These are phyloP conservation scores for Neurospora tetraspora DNA, from an alignment of 495 filamentous ascomycete species.

Conservation along the genomic window DNA sequence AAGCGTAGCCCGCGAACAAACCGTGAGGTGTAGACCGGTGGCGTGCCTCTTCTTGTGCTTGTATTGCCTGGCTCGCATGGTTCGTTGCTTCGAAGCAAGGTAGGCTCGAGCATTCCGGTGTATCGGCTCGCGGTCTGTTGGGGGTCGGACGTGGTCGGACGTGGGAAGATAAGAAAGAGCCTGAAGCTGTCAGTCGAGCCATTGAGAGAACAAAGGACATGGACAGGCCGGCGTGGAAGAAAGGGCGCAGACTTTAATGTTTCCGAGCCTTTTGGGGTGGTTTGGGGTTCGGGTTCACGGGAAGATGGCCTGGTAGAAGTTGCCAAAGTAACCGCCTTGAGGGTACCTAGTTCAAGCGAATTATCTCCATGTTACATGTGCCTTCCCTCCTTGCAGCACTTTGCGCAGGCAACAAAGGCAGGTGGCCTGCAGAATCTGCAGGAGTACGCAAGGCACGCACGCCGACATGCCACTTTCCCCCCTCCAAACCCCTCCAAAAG, in stretches of 20 bases:
- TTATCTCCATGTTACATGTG: not conserved
- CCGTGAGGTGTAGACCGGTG: not conserved
- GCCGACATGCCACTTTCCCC: not conserved
- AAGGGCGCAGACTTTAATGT: not conserved
- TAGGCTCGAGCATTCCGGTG: not conserved
- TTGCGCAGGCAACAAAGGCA: not conserved
- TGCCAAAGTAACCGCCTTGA: not conserved
- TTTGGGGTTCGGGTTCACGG: not conserved
- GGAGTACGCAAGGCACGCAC: not conserved
- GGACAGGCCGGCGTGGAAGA: not conserved
- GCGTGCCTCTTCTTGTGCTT: not conserved
- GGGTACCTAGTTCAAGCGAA: not conserved
- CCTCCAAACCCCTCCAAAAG: not conserved
- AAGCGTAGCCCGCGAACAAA: not conserved
- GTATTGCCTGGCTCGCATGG: not conserved
- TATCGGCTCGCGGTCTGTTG: not conserved
- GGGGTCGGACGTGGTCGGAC: not conserved
- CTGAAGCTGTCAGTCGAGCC: too few species aligned
- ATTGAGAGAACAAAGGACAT: not conserved
- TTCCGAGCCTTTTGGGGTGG: not conserved
- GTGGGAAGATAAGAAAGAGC: not conserved
- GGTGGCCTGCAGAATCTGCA: constrained; percentile 3
- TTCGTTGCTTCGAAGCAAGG: not conserved
- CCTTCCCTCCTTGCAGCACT: not conserved
- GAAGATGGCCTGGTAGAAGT: not conserved